Base-by-base conservation (phyloP, 2,329 filamentous ascomycete species). In the Microdochium bolleyi region DNA sequence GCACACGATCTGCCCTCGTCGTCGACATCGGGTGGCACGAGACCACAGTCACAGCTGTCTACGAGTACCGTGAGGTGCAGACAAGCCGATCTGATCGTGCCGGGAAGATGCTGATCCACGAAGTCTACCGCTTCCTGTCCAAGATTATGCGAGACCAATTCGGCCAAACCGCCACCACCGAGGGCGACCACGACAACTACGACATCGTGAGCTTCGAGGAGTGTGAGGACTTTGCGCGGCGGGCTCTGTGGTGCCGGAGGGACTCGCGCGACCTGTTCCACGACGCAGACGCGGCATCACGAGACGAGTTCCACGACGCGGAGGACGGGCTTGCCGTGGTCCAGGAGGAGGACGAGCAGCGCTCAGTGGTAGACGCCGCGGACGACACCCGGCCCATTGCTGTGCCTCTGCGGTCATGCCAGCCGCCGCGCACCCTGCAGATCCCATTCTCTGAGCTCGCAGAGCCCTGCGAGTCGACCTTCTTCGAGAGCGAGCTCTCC, bases 1-100 rank as follows among this genome's bases (percentile, higher is more conserved):
- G 94, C 1, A 73, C 95, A 41, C 84, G 94, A 14, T 89, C 89
- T n/a, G 90, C 87, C 1, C 69, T 99, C 44, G 83, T 97, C 0
- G 77, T 99, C 37, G 91, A 99, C 63, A 78, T 99, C 55, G 94
- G 92, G 46, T 99, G 94, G 94, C 79, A 84, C 44, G 94, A 97
- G 68, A 95, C 92, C 0, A 80, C 86, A 0, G 82, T 95, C 22
- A 95, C 90, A 0, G 88, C 85, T 5, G 78, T 97, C 7, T 97
- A 92, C 64, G 94, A 99, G 70, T 96, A 91, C 66, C 85, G 89
- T 52, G 91, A 95, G 66, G 82, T 96, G 1, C 76, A 78, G 16
- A 83, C 82, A 52, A 81, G 77, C 53, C 79, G 89, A 52, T 92
- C 82, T 38, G 76, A 89, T 14, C 79, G 94, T 58, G 91, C 83